Evolutionary conservation across 768 basidiomycete species (phyloP), one percentile per base, ranked within the genome.

Genomic region (Naganishia vaughanmartiniae): DNA sequence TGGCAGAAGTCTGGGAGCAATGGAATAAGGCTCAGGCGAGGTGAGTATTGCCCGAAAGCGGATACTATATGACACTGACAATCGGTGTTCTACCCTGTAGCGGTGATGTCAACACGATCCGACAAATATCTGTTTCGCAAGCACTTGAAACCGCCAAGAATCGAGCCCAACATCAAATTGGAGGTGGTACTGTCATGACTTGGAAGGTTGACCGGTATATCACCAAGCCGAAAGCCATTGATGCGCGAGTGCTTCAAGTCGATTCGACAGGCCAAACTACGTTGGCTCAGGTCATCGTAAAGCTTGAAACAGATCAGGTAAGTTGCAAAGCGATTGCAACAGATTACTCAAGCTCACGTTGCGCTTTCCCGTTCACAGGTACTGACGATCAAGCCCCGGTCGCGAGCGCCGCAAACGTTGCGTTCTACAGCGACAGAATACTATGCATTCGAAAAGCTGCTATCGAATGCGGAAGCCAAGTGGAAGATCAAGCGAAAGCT

Each of bases 21-120:
- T 63, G 60, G 60, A 63, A 63, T 42, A 63, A 63, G 60, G 60
- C 60, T 9, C 60, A 63, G 39, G 60, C 60, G 12, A 63, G 42
- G 60, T 63, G 60, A 36, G 60, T 28, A 1, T 26, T 24, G 31
- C 7, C 21, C 24, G 28, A 24, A 30, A 5, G 53, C 9, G 9
- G 17, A 10, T 5, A 53, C 48, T 55, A 34, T 30, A 12, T 33
- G 28, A 55, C 7, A 33, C 26, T 55, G 2, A 51, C 48, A 3
- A 6, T 51, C n/a, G 24, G 4, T 45, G 6, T 42, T 28, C 14
- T 26, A 14, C 10, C 33, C 15, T 2, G 26, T 15, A 63, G 60
- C 42, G 60, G 60, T 42, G 60, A 63, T 30, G 34, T 42, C 24
- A 24, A 24, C 4, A 63, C 60, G 9, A 63, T 63, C 24, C 60